A percentile compares a stretch with the other conserved stretches of the same genome.
phyloP scores from a whole-genome alignment of 495 filamentous ascomycete species.

The Hamigera avellanea region DNA sequence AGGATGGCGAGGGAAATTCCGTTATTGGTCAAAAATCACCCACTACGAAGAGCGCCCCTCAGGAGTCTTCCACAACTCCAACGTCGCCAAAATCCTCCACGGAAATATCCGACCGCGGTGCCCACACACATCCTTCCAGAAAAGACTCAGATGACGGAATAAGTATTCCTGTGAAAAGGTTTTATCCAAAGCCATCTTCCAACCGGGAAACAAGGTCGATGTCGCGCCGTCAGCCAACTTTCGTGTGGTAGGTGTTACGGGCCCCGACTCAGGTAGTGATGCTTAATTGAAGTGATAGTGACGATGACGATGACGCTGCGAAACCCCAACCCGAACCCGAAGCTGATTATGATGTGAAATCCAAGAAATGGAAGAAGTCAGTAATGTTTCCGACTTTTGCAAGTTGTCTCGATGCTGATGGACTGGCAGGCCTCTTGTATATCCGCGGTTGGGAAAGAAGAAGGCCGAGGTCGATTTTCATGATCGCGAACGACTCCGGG shows the following conservation, averaged over 20 bases:
- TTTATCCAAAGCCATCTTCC: neutral
- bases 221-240: slow-evolving; percentile 9
- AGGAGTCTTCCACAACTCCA: slow-evolving; percentile 1
- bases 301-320: slow-evolving; percentile 4
- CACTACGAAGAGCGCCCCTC: too few species aligned
- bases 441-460: slow-evolving; percentile 54
- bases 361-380: slow-evolving; percentile 18
- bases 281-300: too few species aligned
- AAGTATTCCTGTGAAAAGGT: slow-evolving; percentile 22
- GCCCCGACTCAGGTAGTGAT: too few species aligned
- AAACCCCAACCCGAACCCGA: slow-evolving; percentile 10
- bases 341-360: too few species aligned
- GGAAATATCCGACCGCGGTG: slow-evolving; percentile 1
- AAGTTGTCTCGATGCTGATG: neutral
- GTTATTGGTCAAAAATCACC: slow-evolving; percentile 1
- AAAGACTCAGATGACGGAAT: slow-evolving; percentile 5
- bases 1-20: slow-evolving; percentile 9
- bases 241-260: slow-evolving; percentile 13
- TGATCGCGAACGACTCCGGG: slow-evolving; percentile 71
- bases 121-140: slow-evolving; percentile 1
- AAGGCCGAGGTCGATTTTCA: slow-evolving; percentile 64
- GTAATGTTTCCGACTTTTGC: too few species aligned
- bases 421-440: slow-evolving; percentile 48
- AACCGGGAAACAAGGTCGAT: slow-evolving; percentile 22
- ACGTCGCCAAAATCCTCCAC: neutral